Evolutionary conservation across 139 green algal genomes (phyloP), one percentile per base, ranked within the genome.

Genomic region (Tetraselmis chui): DNA sequence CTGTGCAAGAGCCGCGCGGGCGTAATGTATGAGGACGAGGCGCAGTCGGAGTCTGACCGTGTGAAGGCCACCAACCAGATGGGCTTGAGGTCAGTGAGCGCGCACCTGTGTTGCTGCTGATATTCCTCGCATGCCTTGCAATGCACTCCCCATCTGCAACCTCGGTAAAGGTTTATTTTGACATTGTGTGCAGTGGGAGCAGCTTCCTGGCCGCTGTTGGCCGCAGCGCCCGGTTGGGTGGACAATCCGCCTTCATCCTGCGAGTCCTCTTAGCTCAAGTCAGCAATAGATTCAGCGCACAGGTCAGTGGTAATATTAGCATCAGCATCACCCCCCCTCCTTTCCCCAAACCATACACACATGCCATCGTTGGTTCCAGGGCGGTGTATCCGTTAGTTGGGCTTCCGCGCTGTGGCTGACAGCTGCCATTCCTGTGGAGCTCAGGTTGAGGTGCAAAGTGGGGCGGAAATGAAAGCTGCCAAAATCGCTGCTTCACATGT

Each of bases 401-500:
- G n/a, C n/a, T n/a, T n/a, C n/a, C n/a, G n/a, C n/a, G n/a, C n/a
- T n/a, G n/a, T n/a, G n/a, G n/a, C n/a, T n/a, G n/a, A n/a, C n/a
- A n/a, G n/a, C n/a, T n/a, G n/a, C n/a, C n/a, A n/a, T n/a, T n/a
- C n/a, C n/a, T n/a, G n/a, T n/a, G n/a, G 45, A 67, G 18, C 18
- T 11, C 74, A 85, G 32, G 28, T 93, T 24, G 86, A 83, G 1
- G 83, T 90, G 28, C 0, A 31, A 28, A 79, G 78, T 27, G 93
- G 92, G 1, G 88, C n/a, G 0, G 93, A 96, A 84, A 92, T 96
- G 75, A 59, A 86, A 1, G 90, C 93, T 0, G 93, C 91, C 0
- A 77, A 84, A 26, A 28, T 32, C 0, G 89, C 88, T 28, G 90
- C 92, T 26, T 27, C 78, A 29, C 23, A 23, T 0, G 84, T 80